Conservation (phyloP, 2,329 filamentous ascomycete genomes). For the Beauveria medogensis region DNA sequence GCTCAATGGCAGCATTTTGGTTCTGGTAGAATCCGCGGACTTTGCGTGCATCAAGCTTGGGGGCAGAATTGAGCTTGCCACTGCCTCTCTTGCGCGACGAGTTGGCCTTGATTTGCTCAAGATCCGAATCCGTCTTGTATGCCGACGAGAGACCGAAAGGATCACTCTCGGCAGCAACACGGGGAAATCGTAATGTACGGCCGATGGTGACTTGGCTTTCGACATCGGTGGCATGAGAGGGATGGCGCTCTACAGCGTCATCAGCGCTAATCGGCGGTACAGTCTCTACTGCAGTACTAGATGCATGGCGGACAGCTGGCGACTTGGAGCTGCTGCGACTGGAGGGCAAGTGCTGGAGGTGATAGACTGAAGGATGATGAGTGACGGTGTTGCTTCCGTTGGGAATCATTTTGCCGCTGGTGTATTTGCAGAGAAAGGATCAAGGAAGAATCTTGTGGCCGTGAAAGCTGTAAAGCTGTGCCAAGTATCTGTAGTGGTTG, state of each 20-base stretch:
- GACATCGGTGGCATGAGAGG: constrained; percentile 32
- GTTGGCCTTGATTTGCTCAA: constrained; percentile 72
- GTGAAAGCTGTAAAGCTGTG: background rate
- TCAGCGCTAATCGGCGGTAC: constrained; percentile 24
- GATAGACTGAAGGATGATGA: constrained; percentile 37
- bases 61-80: constrained; percentile 17
- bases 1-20: constrained; percentile 91
- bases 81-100: constrained; percentile 65
- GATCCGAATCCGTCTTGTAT: constrained; percentile 70
- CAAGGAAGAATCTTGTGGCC: background rate
- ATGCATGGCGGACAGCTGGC: constrained; percentile 25
- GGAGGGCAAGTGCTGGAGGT: constrained; percentile 26
- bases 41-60: constrained; percentile 37
- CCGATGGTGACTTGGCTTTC: constrained; percentile 37
- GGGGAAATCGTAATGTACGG: constrained; percentile 40
- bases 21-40: constrained; percentile 77
- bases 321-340: constrained; percentile 22
- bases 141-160: constrained; percentile 71
- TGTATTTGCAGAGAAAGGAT: background rate
- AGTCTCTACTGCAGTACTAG: constrained; percentile 39
- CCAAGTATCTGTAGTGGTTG: background rate
- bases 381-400: constrained; percentile 34
- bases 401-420: constrained; percentile 28
- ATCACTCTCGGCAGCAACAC: constrained; percentile 59
- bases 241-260: constrained; percentile 35